These are phyloP conservation scores for Ceratocystis harringtonii DNA, from an alignment of 2,329 filamentous ascomycete genomes.

Conservation along the genomic window DNA sequence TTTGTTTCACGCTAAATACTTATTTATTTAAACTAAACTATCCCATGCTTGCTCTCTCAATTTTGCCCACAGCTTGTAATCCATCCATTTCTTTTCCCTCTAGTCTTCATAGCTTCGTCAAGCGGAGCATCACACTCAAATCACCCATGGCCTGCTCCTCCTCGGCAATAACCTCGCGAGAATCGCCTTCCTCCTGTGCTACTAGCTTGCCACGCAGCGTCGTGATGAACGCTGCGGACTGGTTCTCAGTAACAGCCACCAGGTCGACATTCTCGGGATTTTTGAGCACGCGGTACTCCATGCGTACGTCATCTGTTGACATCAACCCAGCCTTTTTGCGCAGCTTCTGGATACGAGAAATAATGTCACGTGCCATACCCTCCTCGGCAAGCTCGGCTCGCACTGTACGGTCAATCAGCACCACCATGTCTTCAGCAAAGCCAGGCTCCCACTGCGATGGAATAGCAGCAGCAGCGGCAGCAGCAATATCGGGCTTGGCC, in stretches of 20 bases:
- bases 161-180: constrained; percentile 47
- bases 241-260: constrained; percentile 51
- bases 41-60: background rate
- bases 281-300: constrained; percentile 73
- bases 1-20: background rate
- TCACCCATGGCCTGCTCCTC: constrained; percentile 79
- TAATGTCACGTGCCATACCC: constrained; percentile 78
- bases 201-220: constrained; percentile 63
- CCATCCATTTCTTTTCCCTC: constrained; percentile 21
- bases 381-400: constrained; percentile 80
- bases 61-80: background rate
- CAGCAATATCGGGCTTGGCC: constrained; percentile 1
- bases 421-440: constrained; percentile 44
- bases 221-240: constrained; percentile 57
- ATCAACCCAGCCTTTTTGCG: constrained; percentile 87
- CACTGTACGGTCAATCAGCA: constrained; percentile 68
- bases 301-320: constrained; percentile 85
- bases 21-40: background rate
- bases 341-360: constrained; percentile 81
- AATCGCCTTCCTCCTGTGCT: constrained; percentile 21
- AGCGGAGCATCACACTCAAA: constrained; percentile 60
- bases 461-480: background rate
- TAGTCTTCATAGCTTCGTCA: constrained; percentile 48
- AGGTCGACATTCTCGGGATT: constrained; percentile 68
- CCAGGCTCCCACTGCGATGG: constrained; percentile 20